These are phyloP conservation scores for Hymenoscyphus linearis DNA, from an alignment of 2,329 filamentous ascomycete species.

Conservation along the genomic window DNA sequence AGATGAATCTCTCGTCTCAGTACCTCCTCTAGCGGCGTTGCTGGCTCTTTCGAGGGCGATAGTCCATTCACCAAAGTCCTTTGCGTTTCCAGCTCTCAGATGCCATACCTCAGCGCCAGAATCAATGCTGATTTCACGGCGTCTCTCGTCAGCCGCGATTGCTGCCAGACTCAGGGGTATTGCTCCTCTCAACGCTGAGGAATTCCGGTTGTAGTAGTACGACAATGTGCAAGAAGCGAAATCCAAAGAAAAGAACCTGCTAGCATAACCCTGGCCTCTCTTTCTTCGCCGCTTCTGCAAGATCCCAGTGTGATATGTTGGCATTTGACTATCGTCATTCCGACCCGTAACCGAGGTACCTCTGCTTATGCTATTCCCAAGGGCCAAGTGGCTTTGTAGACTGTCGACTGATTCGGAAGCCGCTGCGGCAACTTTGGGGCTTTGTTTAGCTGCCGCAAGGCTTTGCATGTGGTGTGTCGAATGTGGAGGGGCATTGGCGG, in stretches of 20 bases:
- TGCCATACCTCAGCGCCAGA: conserved; percentile 98
- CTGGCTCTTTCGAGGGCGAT: conserved; percentile 79
- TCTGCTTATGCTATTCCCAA: conserved; percentile 31
- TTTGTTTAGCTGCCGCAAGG: conserved; percentile 41
- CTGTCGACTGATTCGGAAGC: conserved; percentile 56
- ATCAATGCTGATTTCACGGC: conserved; percentile 90
- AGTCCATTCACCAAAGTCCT: conserved; percentile 86
- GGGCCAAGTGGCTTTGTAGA: conserved; percentile 45
- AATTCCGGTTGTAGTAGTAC: conserved; percentile 93
- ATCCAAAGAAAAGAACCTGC: conserved; percentile 92
- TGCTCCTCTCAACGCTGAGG: conserved; percentile 83
- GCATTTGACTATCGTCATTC: conserved; percentile 42
- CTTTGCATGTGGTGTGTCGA: conserved; percentile 65
- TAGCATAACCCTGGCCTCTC: conserved; percentile 87
- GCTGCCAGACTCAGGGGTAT: conserved; percentile 89
- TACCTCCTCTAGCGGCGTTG: conserved; percentile 49
- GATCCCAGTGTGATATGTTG: conserved; percentile 73
- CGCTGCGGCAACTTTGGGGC: conserved; percentile 40
- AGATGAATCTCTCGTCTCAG: conserved; percentile 10
- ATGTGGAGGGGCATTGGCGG: conserved; percentile 73
- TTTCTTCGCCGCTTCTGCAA: conserved; percentile 88
- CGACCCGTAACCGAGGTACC: conserved; percentile 47
- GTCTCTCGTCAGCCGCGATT: conserved; percentile 81
- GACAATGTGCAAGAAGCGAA: conserved; percentile 91
- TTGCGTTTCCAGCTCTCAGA: conserved; percentile 72